Percentiles rank a stretch among this genome's conserved stretches.
Evolutionary conservation across 2,329 filamentous ascomycete genomes (phyloP).

Genomic region (Ophiostoma sp.): DNA sequence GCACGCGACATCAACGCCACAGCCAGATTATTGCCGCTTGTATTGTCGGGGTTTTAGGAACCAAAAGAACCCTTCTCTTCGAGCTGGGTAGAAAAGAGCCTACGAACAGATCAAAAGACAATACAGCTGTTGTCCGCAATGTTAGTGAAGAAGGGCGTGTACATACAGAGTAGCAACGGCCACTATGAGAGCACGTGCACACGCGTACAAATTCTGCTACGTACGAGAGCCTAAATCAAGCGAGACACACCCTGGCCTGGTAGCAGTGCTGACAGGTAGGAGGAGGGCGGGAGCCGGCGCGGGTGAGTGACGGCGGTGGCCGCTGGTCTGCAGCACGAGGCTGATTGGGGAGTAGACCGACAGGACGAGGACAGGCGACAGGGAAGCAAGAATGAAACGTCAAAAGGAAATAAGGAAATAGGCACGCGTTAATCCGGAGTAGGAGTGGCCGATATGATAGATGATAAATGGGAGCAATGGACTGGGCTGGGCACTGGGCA

Average conservation of each 20-base stretch:
- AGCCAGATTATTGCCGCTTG: not conserved
- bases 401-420: not conserved
- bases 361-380: not conserved
- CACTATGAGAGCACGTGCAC: not conserved
- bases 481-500: slow-evolving; percentile 1
- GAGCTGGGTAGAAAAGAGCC: not conserved
- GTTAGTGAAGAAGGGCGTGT: not conserved
- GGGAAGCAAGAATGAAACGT: not conserved
- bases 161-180: not conserved
- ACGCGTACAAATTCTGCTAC: not conserved
- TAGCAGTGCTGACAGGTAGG: slow-evolving; percentile 4
- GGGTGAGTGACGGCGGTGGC: slow-evolving; percentile 16
- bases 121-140: too few species aligned
- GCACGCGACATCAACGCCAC: not conserved
- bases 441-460: slow-evolving; percentile 9
- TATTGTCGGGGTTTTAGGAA: not conserved
- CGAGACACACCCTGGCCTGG: slow-evolving; percentile 13
- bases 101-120: too few species aligned
- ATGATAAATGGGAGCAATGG: not conserved
- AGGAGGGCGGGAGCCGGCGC: slow-evolving; percentile 15
- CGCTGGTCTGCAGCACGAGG: slow-evolving; percentile 14
- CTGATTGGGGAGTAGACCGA: slow-evolving; percentile 11
- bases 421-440: not conserved
- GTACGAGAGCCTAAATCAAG: slow-evolving; percentile 10
- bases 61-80: not conserved